Base-by-base conservation (phyloP, 768 basidiomycete genomes). In the Rhizopogon salebrosus region DNA sequence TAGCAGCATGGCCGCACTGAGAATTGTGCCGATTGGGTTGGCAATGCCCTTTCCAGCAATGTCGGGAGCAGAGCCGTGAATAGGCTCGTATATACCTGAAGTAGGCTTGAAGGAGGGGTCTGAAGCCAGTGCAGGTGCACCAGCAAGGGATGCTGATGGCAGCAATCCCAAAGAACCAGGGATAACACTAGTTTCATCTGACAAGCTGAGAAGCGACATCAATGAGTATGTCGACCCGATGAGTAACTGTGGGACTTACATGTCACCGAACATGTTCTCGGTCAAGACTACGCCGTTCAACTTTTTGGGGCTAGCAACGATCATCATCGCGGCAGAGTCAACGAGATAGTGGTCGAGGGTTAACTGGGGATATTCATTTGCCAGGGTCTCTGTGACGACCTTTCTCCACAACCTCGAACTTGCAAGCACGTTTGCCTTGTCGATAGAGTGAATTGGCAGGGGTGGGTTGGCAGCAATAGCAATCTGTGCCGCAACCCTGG, bases 391-490 rank as follows among this genome's bases (percentile, higher is more conserved):
- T 2, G 82, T 87, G 50, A 97, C 95, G 20, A 92, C 89, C 68
- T 86, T 93, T 53, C 97, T 76, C 97, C 97, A 99, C 38, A 99
- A 75, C 45, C 97, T 76, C 34, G 92, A 95, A 64, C 84, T 90
- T 22, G 97, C 97, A 51, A 99, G 83, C 20, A 99, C 97, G 71
- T 99, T 99, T 50, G 97, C 97, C 73, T 99, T 99, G 78, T 99
- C 97, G 68, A 99, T 78, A 0, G 93, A 95, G 70, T 92, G 91
- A 54, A 99, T 85, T 20, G 83, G 78, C 42, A 95, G 78, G 18
- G 95, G 93, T 4, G 97, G 97, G 64, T 88, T 77, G 4, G 83
- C 72, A 22, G 86, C 75, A 48, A 93, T 70, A 18, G 97, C 95
- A 60, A 98, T 89, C 70, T 92, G 88, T 35, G 91, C 95, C 10